Conservation (phyloP, 176 grass and related monocot species). For the maize (Zea mays) region Zm-B73-REFERENCE-NAM-5.0 NC_050100.1:7805001-7805500, state of each 20-base stretch:
- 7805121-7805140: too few species aligned
- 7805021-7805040: constrained; percentile 98
- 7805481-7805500: constrained; percentile 97
- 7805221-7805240: constrained; percentile 98
- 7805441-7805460: constrained; percentile 84
- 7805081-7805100: constrained; percentile 89
- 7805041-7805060: constrained; percentile 95
- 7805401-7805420: constrained; percentile 87
- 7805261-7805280: constrained; percentile 80
- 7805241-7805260: constrained; percentile 90
- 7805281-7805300: constrained; percentile 96
- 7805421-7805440: constrained; percentile 59
- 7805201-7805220: constrained; percentile 82
- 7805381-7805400: neutral
- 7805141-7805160: too few species aligned
- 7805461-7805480: constrained; percentile 92
- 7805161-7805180: constrained; percentile 71
- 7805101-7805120: neutral
- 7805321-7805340: neutral
- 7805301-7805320: constrained; percentile 79
- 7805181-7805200: constrained; percentile 85
- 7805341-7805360: neutral
- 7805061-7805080: constrained; percentile 86
- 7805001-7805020: constrained; percentile 98
- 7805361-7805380: too few species aligned